A percentile compares a stretch with the other conserved stretches of the same genome.
Conservation (phyloP, 2,329 filamentous ascomycete genomes). For the Botrytis aclada region DNA sequence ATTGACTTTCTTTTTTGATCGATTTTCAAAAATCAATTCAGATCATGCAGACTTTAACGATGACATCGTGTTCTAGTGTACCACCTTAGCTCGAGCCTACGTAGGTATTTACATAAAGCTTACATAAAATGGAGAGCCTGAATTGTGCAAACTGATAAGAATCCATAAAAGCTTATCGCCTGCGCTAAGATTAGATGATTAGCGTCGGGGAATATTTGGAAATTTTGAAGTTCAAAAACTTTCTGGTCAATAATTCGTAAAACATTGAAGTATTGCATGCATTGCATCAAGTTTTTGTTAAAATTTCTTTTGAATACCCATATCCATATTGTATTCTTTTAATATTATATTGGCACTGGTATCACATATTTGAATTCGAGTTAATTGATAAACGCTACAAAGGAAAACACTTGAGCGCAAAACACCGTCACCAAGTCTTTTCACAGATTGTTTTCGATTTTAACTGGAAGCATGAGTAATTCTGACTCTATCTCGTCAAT, state of each 20-base stretch:
- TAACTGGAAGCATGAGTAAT: conserved; percentile 9
- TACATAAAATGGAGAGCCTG: background rate
- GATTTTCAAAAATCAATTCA: background rate
- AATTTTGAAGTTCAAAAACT: conserved; percentile 13
- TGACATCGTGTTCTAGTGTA: conserved; percentile 6
- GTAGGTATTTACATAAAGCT: background rate
- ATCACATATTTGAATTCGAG: background rate
- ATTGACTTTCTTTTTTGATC: background rate
- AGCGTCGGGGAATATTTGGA: conserved; percentile 12
- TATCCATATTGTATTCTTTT: background rate
- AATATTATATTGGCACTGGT: background rate
- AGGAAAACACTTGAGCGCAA: background rate
- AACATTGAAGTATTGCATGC: background rate
- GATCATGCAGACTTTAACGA: background rate
- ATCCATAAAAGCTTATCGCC: background rate
- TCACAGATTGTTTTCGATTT: background rate
- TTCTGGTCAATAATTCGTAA: background rate
- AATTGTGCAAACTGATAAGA: background rate
- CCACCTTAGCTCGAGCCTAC: background rate
- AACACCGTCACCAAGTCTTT: background rate
- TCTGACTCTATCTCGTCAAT: background rate
- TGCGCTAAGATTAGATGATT: conserved; percentile 8
- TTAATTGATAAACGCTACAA: background rate
- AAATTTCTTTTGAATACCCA: background rate
- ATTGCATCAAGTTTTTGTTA: background rate